These are phyloP conservation scores for Fragaria iinumae DNA, from an alignment of 306 rosid species.

Conservation along the genomic window DNA sequence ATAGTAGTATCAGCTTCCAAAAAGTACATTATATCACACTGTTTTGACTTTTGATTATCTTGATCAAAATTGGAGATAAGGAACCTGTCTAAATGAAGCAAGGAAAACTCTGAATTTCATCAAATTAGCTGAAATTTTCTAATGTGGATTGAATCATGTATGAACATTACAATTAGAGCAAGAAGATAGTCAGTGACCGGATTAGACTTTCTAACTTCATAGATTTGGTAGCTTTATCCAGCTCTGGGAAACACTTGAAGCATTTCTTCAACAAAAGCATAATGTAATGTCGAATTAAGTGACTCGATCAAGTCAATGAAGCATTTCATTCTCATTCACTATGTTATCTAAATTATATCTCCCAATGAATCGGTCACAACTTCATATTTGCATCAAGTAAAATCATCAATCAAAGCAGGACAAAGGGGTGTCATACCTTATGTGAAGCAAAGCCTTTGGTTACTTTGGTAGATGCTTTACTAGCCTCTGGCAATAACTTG, in stretches of 20 bases:
- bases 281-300: not conserved
- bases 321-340: not conserved
- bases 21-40: not conserved
- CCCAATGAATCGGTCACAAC: not conserved
- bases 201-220: not conserved
- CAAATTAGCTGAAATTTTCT: not conserved
- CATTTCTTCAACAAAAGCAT: not conserved
- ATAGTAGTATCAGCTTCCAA: not conserved
- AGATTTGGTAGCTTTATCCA: not conserved
- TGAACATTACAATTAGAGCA: not conserved
- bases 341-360: not conserved
- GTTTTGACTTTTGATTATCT: not conserved
- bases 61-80: not conserved
- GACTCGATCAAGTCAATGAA: not conserved
- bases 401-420: not conserved
- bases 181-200: not conserved
- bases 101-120: not conserved
- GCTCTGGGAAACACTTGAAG: not conserved
- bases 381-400: not conserved
- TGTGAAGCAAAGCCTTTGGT: slow-evolving; percentile 2
- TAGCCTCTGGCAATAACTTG: slow-evolving; percentile 8
- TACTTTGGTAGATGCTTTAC: not conserved
- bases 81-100: not conserved
- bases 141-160: not conserved
- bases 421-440: not conserved